These are phyloP conservation scores for Ascochyta koolunga DNA, from an alignment of 2,329 filamentous ascomycete species.

Conservation along the genomic window DNA sequence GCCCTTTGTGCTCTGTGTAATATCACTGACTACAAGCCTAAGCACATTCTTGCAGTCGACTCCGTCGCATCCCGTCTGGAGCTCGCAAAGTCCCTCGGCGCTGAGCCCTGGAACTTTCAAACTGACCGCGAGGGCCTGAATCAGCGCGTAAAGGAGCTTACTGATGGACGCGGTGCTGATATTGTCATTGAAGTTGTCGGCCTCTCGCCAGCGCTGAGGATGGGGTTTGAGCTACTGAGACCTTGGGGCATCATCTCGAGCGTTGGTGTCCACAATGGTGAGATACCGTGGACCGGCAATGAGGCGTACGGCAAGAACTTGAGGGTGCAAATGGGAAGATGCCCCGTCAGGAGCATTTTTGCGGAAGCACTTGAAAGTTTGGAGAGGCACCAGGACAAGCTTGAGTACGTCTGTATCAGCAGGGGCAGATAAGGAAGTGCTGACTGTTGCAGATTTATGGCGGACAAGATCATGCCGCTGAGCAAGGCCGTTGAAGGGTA, in stretches of 20 bases:
- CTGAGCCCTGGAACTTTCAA: constrained; percentile 81
- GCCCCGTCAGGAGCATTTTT: constrained; percentile 58
- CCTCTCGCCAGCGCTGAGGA: constrained; percentile 54
- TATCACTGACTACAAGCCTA: constrained; percentile 75
- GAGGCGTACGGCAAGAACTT: constrained; percentile 59
- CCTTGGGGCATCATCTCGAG: constrained; percentile 57
- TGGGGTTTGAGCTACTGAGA: constrained; percentile 56
- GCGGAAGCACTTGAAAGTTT: constrained; percentile 54
- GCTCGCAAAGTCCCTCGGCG: constrained; percentile 74
- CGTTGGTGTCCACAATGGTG: constrained; percentile 57
- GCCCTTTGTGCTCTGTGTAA: constrained; percentile 84
- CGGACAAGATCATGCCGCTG: constrained; percentile 60
- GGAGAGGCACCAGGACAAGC: constrained; percentile 56
- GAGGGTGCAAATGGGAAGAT: constrained; percentile 57
- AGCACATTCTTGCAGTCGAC: constrained; percentile 79
- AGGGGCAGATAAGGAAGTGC: neutral
- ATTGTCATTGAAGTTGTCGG: constrained; percentile 69
- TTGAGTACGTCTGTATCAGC: constrained; percentile 45
- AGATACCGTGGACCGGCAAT: constrained; percentile 56
- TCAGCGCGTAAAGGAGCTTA: constrained; percentile 73
- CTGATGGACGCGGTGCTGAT: constrained; percentile 82
- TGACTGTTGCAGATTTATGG: constrained; percentile 52
- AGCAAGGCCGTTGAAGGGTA: constrained; percentile 59
- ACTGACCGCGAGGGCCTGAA: constrained; percentile 69
- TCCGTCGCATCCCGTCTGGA: constrained; percentile 76